Evolutionary conservation across 2,329 filamentous ascomycete genomes (phyloP).

Genomic region (Diaporthe aspalathi): DNA sequence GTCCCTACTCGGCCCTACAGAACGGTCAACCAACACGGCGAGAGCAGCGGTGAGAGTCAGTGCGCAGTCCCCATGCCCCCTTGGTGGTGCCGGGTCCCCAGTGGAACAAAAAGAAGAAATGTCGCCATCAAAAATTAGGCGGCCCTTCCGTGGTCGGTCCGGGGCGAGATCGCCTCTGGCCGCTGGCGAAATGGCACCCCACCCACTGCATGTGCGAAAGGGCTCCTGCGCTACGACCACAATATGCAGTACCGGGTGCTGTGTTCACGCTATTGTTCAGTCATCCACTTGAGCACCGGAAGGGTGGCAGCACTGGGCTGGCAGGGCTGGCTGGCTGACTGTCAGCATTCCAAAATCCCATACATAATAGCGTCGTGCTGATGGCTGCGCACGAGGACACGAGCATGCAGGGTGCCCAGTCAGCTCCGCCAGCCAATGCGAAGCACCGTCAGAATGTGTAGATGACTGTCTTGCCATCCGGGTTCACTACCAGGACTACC

Average conservation of each 20-base stretch:
- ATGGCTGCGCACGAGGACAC: constrained; percentile 24
- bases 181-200: constrained; percentile 21
- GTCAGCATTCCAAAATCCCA: constrained; percentile 18
- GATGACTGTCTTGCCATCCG: constrained; percentile 3
- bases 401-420: constrained; percentile 18
- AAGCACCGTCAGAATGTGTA: not conserved
- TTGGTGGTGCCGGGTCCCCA: no score
- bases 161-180: constrained; percentile 12
- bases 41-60: constrained; percentile 28
- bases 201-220: constrained; percentile 12
- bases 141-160: constrained; percentile 22
- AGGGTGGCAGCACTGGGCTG: not conserved
- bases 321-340: constrained; percentile 5
- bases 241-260: constrained; percentile 6
- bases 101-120: not conserved
- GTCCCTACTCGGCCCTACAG: constrained; percentile 13
- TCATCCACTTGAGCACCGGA: not conserved
- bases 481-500: constrained; percentile 25
- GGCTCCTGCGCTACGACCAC: constrained; percentile 14
- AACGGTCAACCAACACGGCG: constrained; percentile 11
- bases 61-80: not conserved
- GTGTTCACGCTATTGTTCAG: constrained; percentile 4
- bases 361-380: constrained; percentile 27
- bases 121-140: constrained; percentile 14
- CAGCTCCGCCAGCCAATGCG: constrained; percentile 9